A percentile compares a stretch with the other conserved stretches of the same genome.
These are phyloP conservation scores for Lactarius sp. DNA, from an alignment of 768 basidiomycete genomes.

Conservation along the genomic window DNA sequence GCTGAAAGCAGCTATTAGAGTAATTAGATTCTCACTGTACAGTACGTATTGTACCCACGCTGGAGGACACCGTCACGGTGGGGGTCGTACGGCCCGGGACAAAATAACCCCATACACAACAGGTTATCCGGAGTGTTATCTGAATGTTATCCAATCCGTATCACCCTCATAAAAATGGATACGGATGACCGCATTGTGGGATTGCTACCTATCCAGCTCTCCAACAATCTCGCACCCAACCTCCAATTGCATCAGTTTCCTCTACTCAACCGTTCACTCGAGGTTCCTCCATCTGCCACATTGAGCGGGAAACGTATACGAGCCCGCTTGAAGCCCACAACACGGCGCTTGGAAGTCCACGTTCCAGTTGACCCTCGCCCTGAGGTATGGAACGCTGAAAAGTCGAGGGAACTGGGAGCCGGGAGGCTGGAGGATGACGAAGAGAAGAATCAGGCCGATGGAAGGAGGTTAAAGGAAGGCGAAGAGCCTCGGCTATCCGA, in stretches of 20 bases:
- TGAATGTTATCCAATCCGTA: background rate
- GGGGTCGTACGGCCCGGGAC: background rate
- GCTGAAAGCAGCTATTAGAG: background rate
- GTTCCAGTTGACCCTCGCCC: constrained; percentile 75
- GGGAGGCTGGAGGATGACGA: constrained; percentile 70
- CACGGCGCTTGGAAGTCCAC: constrained; percentile 66
- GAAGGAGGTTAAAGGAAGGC: constrained; percentile 30
- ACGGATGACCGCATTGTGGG: constrained; percentile 58
- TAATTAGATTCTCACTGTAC: background rate
- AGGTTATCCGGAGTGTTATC: background rate
- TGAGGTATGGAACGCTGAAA: constrained; percentile 78
- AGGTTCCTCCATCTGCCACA: constrained; percentile 69
- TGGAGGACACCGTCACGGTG: background rate
- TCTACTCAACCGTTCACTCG: constrained; percentile 65
- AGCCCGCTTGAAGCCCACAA: constrained; percentile 63
- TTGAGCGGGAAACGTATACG: constrained; percentile 71
- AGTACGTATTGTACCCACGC: too few relatives aligned
- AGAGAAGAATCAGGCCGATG: constrained; percentile 64
- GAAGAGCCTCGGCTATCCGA: constrained; percentile 54
- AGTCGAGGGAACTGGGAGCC: constrained; percentile 57
- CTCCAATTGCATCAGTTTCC: constrained; percentile 82
- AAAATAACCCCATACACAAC: too few relatives aligned
- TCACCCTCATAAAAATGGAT: constrained; percentile 13
- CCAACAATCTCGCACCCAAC: constrained; percentile 54
- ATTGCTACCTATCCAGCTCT: constrained; percentile 68